These are phyloP conservation scores for Nannochloropsis salina DNA, from an alignment of 108 stramenopile genomes.

Conservation along the genomic window DNA sequence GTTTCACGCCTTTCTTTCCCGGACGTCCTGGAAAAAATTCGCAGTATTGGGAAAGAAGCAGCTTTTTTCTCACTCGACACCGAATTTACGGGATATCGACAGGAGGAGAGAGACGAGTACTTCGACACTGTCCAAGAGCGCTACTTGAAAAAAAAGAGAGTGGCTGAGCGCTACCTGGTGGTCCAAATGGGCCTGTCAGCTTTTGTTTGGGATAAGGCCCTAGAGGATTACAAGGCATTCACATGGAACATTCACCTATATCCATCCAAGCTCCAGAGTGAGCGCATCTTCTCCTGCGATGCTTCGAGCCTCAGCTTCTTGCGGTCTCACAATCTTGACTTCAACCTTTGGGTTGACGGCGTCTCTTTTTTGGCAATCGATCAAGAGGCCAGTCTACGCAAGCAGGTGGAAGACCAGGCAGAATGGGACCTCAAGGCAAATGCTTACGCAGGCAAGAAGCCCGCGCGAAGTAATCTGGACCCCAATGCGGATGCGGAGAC, in stretches of 20 bases:
- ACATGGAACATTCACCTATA: conserved; percentile 1
- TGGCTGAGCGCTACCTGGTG: neutral
- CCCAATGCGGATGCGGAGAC: conserved; percentile 5
- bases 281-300: neutral
- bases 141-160: neutral
- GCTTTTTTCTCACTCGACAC: conserved; percentile 20
- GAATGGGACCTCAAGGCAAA: neutral
- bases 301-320: neutral
- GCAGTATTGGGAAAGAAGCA: conserved; percentile 11
- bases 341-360: conserved; percentile 12
- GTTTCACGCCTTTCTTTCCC: conserved; percentile 5
- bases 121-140: neutral
- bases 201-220: neutral
- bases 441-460: neutral
- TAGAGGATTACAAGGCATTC: conserved; percentile 16
- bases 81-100: neutral
- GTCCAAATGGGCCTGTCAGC: conserved; percentile 3
- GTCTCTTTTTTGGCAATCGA: neutral
- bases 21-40: neutral
- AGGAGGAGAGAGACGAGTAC: neutral
- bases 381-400: neutral
- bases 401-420: conserved; percentile 3
- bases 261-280: neutral
- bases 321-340: conserved; percentile 12
- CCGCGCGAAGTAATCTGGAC: neutral